Conservation (phyloP, 305 asterid genomes). For the Euphrasia arctica region DNA sequence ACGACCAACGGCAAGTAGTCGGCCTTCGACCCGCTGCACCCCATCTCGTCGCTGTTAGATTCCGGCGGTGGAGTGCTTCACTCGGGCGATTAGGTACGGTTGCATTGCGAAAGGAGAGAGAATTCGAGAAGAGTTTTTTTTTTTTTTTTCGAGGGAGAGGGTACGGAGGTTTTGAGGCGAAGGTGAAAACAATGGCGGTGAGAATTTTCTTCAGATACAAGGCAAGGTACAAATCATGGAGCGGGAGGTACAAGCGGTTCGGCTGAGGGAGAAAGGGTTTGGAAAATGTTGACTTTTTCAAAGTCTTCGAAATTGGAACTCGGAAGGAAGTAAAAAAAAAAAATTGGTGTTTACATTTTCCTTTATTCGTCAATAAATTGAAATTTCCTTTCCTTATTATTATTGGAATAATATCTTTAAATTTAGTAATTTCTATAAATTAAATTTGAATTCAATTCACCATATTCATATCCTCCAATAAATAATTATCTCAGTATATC, state of each 20-base stretch:
- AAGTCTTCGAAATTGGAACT: not conserved
- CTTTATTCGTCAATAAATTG: not conserved
- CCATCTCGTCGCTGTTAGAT: slow-evolving; percentile 41
- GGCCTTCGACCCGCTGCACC: slow-evolving; percentile 79
- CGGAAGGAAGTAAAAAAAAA: too few species aligned
- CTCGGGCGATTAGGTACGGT: slow-evolving; percentile 25
- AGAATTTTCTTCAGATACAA: slow-evolving; percentile 27
- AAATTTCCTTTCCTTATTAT: not conserved
- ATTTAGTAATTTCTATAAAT: too few species aligned
- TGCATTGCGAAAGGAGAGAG: slow-evolving; percentile 33
- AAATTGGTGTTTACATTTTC: not conserved
- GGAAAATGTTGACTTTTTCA: slow-evolving; percentile 23
- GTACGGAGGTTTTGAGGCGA: slow-evolving; percentile 1
- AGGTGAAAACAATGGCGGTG: slow-evolving; percentile 30
- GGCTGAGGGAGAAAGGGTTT: slow-evolving; percentile 23
- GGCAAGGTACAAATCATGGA: slow-evolving; percentile 30
- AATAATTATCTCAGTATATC: too few species aligned
- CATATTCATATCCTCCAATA: too few species aligned
- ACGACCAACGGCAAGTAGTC: slow-evolving; percentile 71
- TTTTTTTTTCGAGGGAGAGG: not conserved
- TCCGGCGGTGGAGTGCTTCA: slow-evolving; percentile 21
- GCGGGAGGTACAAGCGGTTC: slow-evolving; percentile 26
- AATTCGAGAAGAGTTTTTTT: slow-evolving; percentile 17
- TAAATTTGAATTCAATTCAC: too few species aligned
- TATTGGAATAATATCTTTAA: too few species aligned